Evolutionary conservation across 805 yeast species (phyloP), one percentile per base, ranked within the genome.

Genomic region (Suhomyces kilbournensis): DNA sequence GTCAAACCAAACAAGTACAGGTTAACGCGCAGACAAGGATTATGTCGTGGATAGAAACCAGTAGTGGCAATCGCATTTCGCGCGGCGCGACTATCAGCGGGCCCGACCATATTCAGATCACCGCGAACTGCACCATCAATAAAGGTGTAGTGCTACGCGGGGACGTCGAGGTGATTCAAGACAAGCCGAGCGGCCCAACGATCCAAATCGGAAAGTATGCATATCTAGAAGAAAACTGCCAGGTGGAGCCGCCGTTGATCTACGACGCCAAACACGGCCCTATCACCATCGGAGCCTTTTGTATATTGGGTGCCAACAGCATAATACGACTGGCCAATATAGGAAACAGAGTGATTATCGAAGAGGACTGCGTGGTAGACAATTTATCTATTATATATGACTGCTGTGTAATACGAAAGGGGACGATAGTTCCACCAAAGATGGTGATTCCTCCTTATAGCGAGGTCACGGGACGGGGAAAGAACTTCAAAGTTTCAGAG

Each of bases 361-460:
- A 83, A 4, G 53, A 54, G 1, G 56, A 67, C 32, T 79, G 83
- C 53, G 49, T 54, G 0, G 54, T 82, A 14, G 70, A 64, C 1
- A 64, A 70, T 40, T 58, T 68, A 22, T 66, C 76, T 7, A 67
- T 75, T 1, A 63, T 83, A 12, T 74, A 80, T 58, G 88, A 82
- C 48, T 79, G 85, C 59, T 79, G 83, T 51, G 54, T 79, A 2
- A 68, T 83, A 3, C 71, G 73, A 20, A 66, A 70, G 47, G 74
- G 73, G 12, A 70, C 79, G 0, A 53, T 57, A 2, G 56, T 83
- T 2, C 82, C 83, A 0, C 66, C 71, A 2, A 69, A 68, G 14
- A 63, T 64, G 53, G 74, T 77, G 22, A 69, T 82, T n/a, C 84
- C 86, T 2, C 82, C 85, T 0, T 82, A 74, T 55, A 72, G 80